Base-by-base conservation (phyloP, 805 yeast species). In the Blastobotrys terrestris region DNA sequence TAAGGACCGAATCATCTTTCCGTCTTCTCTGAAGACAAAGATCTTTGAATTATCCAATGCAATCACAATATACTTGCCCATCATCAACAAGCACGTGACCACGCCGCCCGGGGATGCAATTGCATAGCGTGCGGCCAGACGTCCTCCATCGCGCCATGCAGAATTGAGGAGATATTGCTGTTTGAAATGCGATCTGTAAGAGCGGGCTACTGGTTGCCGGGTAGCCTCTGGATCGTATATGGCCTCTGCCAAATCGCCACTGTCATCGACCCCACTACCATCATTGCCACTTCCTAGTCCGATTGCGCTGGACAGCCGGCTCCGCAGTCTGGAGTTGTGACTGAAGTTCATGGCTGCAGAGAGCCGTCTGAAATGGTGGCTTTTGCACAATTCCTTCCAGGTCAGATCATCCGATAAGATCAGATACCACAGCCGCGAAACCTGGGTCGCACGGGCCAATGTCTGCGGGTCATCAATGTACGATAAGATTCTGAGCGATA, bases 391-490 rank as follows among this genome's bases (percentile, higher is more conserved):
- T 40, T 57, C 66, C 50, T 69, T 71, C 77, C 77, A 72, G n/a
- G 71, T 70, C 31, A 60, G 60, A 60, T 72, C 77, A 59, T 73
- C 77, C 48, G 67, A 57, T 22, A 73, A 64, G 18, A 72, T 57
- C 31, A 64, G 55, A 49, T 70, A 68, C 99, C 99, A 92, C 50
- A 80, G 83, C 52, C 82, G 79, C 26, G 92, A 86, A 1, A 92
- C 98, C 65, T 87, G 95, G 0, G 97, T 92, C 0, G 97, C 96
- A 56, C 85, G 85, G 62, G 97, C 92, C 44, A 92, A 75, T 8
- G 96, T 85, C 54, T 80, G 81, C 68, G 76, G 74, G 54, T 97
- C 94, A 65, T 88, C 96, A 59, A 92, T 71, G 67, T 87, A 89
- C 57, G 95, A 85, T 40, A 92, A 72, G 40, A 92, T 85, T 63